Conservation (phyloP, 2,329 filamentous ascomycete species). For the Clathrospora elynae region DNA sequence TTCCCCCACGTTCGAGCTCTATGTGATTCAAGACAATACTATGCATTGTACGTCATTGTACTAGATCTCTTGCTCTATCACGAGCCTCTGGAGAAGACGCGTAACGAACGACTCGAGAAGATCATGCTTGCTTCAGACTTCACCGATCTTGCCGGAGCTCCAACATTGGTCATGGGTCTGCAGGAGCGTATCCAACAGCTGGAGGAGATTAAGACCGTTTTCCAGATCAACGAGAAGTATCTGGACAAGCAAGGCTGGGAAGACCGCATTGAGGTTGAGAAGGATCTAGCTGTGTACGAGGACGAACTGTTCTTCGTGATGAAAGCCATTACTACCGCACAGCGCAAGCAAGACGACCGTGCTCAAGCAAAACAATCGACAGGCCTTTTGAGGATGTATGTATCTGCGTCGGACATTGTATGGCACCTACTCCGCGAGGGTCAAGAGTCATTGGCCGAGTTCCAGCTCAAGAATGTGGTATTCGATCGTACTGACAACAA, state of each 20-base stretch:
- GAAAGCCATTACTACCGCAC: conserved; percentile 98
- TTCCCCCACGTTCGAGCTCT: conserved; percentile 94
- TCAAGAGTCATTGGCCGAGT: conserved; percentile 85
- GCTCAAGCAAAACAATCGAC: conserved; percentile 68
- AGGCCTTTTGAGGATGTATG: conserved; percentile 86
- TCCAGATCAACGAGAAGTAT: conserved; percentile 87
- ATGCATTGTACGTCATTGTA: conserved; percentile 97
- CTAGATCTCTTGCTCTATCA: conserved; percentile 94
- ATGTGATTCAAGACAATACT: conserved; percentile 97
- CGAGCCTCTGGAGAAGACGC: conserved; percentile 95
- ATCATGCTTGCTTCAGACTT: conserved; percentile 99
- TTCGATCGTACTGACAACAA: conserved; percentile 97
- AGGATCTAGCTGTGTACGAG: conserved; percentile 85
- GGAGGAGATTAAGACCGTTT: conserved; percentile 94
- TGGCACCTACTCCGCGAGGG: conserved; percentile 94
- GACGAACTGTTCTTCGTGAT: conserved; percentile 99
- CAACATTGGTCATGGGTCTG: conserved; percentile 87
- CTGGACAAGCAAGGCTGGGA: conserved; percentile 91
- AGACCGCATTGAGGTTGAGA: conserved; percentile 85
- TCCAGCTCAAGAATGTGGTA: conserved; percentile 87
- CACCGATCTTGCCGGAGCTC: conserved; percentile 90
- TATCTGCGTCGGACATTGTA: conserved; percentile 92
- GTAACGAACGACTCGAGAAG: conserved; percentile 92
- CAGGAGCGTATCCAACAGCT: conserved; percentile 93
- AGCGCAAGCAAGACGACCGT: conserved; percentile 77